Percentiles rank a stretch among this genome's conserved stretches.
Evolutionary conservation across 306 rosid genomes (phyloP).

Genomic region (Calophaca sinica): DNA sequence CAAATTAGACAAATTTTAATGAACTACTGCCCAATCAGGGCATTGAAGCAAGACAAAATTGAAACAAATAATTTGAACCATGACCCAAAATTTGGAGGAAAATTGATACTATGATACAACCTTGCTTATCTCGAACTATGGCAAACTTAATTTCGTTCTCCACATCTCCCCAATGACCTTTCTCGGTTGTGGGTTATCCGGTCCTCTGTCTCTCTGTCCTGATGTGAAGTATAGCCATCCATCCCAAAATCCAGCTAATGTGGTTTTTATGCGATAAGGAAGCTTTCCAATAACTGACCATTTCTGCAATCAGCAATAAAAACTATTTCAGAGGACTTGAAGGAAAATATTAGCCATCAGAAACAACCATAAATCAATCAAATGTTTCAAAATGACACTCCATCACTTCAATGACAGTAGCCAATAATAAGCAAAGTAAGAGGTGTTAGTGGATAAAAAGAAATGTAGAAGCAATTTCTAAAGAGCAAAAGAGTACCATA

Average conservation of each 20-base stretch:
- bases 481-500: constrained; percentile 57
- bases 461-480: constrained; percentile 16
- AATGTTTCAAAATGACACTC: constrained; percentile 11
- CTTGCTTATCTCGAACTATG: constrained; percentile 30
- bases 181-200: constrained; percentile 88
- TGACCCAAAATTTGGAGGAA: constrained; percentile 21
- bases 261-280: constrained; percentile 85
- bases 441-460: constrained; percentile 7
- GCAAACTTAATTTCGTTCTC: constrained; percentile 73
- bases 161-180: constrained; percentile 74
- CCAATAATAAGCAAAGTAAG: constrained; percentile 1
- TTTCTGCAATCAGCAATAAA: constrained; percentile 51
- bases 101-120: not conserved
- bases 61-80: constrained; percentile 25
- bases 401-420: not conserved
- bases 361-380: not conserved
- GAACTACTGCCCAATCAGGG: constrained; percentile 7
- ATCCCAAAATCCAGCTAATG: constrained; percentile 79
- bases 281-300: constrained; percentile 98
- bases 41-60: constrained; percentile 19
- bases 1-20: constrained; percentile 4
- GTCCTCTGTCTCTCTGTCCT: constrained; percentile 93
- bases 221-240: constrained; percentile 93
- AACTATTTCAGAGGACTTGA: not conserved
- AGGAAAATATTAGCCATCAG: not conserved